Conservation (phyloP, 106 monocot species). For the Dendrobium huoshanense region DNA sequence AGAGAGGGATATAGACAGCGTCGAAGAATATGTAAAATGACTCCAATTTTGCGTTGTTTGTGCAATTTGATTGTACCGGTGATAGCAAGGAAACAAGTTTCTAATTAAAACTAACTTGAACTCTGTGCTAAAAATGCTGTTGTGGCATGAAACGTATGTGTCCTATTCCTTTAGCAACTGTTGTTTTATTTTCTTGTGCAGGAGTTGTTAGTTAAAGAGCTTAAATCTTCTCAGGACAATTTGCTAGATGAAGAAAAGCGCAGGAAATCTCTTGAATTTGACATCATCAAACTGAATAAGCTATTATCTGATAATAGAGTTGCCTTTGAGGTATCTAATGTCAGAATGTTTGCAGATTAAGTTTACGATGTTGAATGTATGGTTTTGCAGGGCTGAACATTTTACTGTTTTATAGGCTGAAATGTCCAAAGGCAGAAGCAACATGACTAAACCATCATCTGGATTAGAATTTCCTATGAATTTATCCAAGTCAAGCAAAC, state of each 20-base stretch:
- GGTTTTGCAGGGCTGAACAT: neutral
- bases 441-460: constrained; percentile 17
- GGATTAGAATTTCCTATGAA: constrained; percentile 13
- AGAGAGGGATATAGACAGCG: neutral
- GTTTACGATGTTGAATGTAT: neutral
- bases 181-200: constrained; percentile 16
- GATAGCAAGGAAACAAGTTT: neutral
- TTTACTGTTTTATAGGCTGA: constrained; percentile 22
- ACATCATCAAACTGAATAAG: constrained; percentile 36
- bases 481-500: constrained; percentile 28
- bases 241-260: constrained; percentile 35
- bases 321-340: constrained; percentile 36
- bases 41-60: neutral
- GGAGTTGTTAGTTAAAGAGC: constrained; percentile 43
- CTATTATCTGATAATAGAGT: constrained; percentile 14
- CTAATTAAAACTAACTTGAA: neutral
- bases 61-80: neutral
- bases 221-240: constrained; percentile 40
- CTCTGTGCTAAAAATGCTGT: neutral
- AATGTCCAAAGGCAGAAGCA: constrained; percentile 5
- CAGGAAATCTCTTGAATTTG: constrained; percentile 54
- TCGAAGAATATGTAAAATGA: neutral
- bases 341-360: neutral
- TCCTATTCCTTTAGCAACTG: neutral
- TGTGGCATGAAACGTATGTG: neutral